Conservation (phyloP, 2,329 filamentous ascomycete species). For the Chalara sp. region DNA sequence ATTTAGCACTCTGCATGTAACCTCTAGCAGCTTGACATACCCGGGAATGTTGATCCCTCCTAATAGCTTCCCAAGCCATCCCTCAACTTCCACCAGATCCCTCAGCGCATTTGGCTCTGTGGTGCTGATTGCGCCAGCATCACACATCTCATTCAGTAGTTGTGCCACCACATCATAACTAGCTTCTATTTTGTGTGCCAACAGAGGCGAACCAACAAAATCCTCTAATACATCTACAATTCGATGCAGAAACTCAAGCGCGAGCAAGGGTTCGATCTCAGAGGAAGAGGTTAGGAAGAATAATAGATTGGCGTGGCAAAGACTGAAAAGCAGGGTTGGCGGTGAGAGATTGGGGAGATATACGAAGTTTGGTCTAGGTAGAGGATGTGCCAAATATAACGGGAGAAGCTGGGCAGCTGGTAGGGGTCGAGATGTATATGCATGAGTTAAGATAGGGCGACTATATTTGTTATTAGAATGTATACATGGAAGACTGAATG, state of each 20-base stretch:
- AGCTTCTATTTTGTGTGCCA: conserved; percentile 79
- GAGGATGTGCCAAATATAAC: conserved; percentile 76
- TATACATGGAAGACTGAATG: conserved; percentile 8
- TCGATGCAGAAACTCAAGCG: conserved; percentile 91
- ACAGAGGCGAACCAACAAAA: conserved; percentile 80
- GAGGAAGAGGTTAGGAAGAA: conserved; percentile 79
- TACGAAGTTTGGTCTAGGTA: conserved; percentile 77
- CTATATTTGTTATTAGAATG: conserved; percentile 38
- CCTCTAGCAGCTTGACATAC: conserved; percentile 34
- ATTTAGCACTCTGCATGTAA: not conserved
- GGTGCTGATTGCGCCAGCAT: conserved; percentile 80
- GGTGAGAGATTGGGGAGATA: conserved; percentile 79
- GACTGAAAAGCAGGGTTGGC: conserved; percentile 80
- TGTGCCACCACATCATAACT: conserved; percentile 94
- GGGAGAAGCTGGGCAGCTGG: conserved; percentile 71
- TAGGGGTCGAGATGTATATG: conserved; percentile 76
- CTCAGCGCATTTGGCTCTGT: conserved; percentile 90
- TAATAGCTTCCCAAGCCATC: conserved; percentile 80
- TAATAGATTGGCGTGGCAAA: conserved; percentile 80
- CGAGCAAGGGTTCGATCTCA: conserved; percentile 82
- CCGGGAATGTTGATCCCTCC: conserved; percentile 80
- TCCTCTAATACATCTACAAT: conserved; percentile 90
- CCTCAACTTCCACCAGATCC: conserved; percentile 87
- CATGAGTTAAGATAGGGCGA: conserved; percentile 79
- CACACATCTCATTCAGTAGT: conserved; percentile 91